Base-by-base conservation (phyloP, 768 basidiomycete species). In the Phlegmacium glaucopus region DNA sequence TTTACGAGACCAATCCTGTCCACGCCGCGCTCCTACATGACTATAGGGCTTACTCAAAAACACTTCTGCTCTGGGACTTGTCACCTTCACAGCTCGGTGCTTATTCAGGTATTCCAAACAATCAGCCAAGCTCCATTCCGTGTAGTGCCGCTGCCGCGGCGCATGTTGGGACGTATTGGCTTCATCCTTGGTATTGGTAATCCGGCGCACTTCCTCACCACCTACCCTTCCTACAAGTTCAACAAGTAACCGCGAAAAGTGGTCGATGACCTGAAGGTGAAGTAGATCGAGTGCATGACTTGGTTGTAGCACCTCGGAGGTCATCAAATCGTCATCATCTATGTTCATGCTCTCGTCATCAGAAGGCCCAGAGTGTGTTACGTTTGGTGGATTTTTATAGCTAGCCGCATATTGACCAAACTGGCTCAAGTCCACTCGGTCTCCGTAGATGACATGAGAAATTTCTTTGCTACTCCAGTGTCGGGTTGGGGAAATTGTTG, bases 1-100 rank as follows among this genome's bases (percentile, higher is more conserved):
- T 43, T 72, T 67, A 39, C 77, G 69, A 10, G 83, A 72, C 87
- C 87, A 92, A 52, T 90, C 85, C 57, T 81, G 77, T 2, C 89
- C 89, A n/a, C 77, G 66, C 39, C 86, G 75, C 12, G 78, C 77
- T 0, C 85, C 85, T 25, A 39, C 46, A 12, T 38, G 47, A 29
- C 65, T 60, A 51, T 77, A 72, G 35, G 81, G 74, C 18, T 41
- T 44, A 13, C 44, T 45, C 27, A 63, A 63, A 60, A 86, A 87
- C 28, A 69, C 66, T 22, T 74, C 74, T 36, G 82, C 62, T 17
- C 72, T 66, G 6, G 83, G 81, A 29, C 69, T 72, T 32, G 38
- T 48, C 41, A 52, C 45, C 37, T 44, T 51, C 11, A 59, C 50
- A 4, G 25, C 40, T n/a, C 50, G 49, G 1, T 49, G 47, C 22